These are phyloP conservation scores for Chamaenerion angustifolium DNA, from an alignment of 345 rosid genomes.

Conservation along the genomic window DNA sequence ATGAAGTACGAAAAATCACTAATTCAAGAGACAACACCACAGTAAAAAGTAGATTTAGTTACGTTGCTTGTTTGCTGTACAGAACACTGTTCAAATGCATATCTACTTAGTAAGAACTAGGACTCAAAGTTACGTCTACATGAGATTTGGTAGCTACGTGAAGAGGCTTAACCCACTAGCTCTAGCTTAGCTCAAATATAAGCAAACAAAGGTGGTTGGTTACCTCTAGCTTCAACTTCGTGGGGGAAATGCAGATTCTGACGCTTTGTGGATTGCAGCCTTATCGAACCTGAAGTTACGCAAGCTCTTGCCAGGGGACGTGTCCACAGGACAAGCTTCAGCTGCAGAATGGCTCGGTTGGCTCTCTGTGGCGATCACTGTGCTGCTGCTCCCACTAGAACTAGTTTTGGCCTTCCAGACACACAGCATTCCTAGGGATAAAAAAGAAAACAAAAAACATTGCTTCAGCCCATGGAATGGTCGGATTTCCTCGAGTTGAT, in stretches of 20 bases:
- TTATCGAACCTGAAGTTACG: conserved; percentile 55
- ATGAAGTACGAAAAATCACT: no score
- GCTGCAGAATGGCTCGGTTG: conserved; percentile 27
- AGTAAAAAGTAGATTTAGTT: no score
- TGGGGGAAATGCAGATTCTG: conserved; percentile 40
- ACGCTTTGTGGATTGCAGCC: conserved; percentile 43
- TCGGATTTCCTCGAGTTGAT: no score
- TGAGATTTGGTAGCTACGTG: no score
- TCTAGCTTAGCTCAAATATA: background rate
- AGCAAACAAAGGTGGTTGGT: background rate
- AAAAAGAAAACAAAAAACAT: no score
- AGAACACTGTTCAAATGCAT: no score
- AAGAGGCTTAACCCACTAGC: no score
- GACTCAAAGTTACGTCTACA: no score
- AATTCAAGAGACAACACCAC: no score
- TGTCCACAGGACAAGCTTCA: conserved; percentile 33
- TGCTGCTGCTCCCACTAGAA: conserved; percentile 28
- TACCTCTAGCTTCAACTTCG: background rate
- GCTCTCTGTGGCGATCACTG: conserved; percentile 25
- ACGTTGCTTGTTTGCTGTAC: no score
- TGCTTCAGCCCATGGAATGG: no score
- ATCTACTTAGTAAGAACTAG: no score
- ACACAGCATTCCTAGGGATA: conserved; percentile 26
- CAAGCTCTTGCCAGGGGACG: conserved; percentile 46
- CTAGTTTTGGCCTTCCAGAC: conserved; percentile 75